Base-by-base conservation (phyloP, 1,139 yeast genomes). In the Yamadazyma buinensis region DNA sequence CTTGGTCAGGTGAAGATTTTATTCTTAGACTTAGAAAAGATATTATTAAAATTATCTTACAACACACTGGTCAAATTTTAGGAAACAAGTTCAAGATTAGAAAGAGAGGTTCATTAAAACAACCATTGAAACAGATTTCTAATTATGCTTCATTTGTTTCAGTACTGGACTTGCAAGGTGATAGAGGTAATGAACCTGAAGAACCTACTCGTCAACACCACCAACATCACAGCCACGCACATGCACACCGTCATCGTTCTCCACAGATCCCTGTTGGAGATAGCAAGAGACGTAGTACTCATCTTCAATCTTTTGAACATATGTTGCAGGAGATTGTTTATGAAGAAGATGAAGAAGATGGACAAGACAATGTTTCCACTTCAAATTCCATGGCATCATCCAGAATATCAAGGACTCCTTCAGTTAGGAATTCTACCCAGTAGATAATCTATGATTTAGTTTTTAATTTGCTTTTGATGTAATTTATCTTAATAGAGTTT, bases 1-100 rank as follows among this genome's bases (percentile, higher is more conserved):
- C 86, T 21, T 85, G 95, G 94, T 79, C 95, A 1, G 77, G 77
- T 33, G 77, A 83, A 43, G 97, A 88, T 40, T 66, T 87, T 31
- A 71, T 82, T 21, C 58, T 75, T 36, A 72, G 78, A 28, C 52
- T 87, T 34, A 76, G 80, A 52, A 81, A 77, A 46, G 90, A 84
- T 49, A 67, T 88, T 21, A 68, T 84, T 36, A 78, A 75, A 54
- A 68, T 80, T 14, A 76, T 88, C 25, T 59, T 88, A 35, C 75
- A 71, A 32, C 95, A 88, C 50, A 70, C 94, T 1, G 95, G 95
- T 5, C 77, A 83, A 44, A 75, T 90, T 40, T 67, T 88, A 37
- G 84, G 87, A 24, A 88, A 87, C 58, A 86, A 85, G 57, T 69
- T 87, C 48, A 70, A 75, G 42, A 60, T 62, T 5, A 52, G 58